phyloP scores from a whole-genome alignment of 2,329 filamentous ascomycete genomes.

The Aspergillus persii region DNA sequence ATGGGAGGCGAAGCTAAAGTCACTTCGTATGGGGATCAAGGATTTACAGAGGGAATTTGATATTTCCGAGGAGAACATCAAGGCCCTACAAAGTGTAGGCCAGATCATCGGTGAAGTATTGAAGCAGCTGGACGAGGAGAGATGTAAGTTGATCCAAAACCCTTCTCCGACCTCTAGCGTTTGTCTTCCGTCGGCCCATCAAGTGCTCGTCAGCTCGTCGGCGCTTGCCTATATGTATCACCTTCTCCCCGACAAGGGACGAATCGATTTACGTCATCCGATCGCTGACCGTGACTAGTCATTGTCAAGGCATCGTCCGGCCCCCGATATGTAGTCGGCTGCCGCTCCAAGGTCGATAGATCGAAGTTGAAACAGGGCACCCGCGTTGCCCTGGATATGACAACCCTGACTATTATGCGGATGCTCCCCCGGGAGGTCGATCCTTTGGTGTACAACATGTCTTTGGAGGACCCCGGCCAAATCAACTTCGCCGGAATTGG shows the following conservation, averaged over 20 bases:
- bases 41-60: slow-evolving; percentile 92
- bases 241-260: background rate
- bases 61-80: slow-evolving; percentile 98
- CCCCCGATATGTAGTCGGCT: slow-evolving; percentile 95
- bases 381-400: slow-evolving; percentile 97
- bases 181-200: background rate
- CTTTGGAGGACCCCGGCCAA: slow-evolving; percentile 93
- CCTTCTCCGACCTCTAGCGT: background rate
- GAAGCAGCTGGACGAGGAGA: slow-evolving; percentile 97
- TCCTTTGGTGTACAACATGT: slow-evolving; percentile 99
- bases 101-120: slow-evolving; percentile 99
- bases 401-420: slow-evolving; percentile 98
- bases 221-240: background rate
- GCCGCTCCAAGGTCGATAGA: slow-evolving; percentile 97
- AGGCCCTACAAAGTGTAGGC: slow-evolving; percentile 96
- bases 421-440: slow-evolving; percentile 99
- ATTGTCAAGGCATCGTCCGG: slow-evolving; percentile 98
- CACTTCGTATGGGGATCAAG: slow-evolving; percentile 91
- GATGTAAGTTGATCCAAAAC: slow-evolving; percentile 65
- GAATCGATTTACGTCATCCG: background rate
- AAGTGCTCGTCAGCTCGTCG: background rate
- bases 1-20: slow-evolving; percentile 98
- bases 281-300: slow-evolving; percentile 55
- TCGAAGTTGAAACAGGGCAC: slow-evolving; percentile 96
- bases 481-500: slow-evolving; percentile 98